Conservation (phyloP, 179 eudicot species). For the Gypsophila paniculata region DNA sequence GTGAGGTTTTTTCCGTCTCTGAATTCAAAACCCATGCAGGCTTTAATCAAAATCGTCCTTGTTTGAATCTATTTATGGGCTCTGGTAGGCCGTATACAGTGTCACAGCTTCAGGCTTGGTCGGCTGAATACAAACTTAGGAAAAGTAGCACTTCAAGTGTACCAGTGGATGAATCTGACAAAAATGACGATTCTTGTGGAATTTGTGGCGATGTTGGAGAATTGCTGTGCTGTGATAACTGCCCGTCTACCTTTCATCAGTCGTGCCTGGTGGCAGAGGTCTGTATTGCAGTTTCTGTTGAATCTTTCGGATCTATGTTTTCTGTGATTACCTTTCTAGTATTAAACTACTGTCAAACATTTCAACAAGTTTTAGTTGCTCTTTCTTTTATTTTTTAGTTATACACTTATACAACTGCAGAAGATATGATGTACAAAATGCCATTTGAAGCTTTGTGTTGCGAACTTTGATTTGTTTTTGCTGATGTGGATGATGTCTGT, state of each 20-base stretch:
- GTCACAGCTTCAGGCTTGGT: conserved; percentile 96
- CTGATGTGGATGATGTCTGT: conserved; percentile 1
- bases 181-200: conserved; percentile 94
- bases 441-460: background rate
- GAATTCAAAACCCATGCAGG: conserved; percentile 77
- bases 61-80: conserved; percentile 78
- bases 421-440: conserved; percentile 4
- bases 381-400: background rate
- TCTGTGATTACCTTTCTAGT: conserved; percentile 11
- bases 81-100: conserved; percentile 67
- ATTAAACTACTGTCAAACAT: conserved; percentile 4
- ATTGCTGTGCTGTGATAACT: conserved; percentile 86
- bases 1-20: conserved; percentile 57
- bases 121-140: conserved; percentile 84
- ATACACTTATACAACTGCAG: conserved; percentile 4
- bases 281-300: conserved; percentile 29
- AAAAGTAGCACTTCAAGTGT: conserved; percentile 42
- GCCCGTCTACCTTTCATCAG: conserved; percentile 93
- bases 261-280: conserved; percentile 81
- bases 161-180: conserved; percentile 52
- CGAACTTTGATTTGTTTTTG: background rate
- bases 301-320: conserved; percentile 14
- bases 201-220: conserved; percentile 94
- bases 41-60: conserved; percentile 52
- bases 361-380: conserved; percentile 11